Evolutionary conservation across 345 rosid species (phyloP).

Genomic region (Aquilaria sinensis): DNA sequence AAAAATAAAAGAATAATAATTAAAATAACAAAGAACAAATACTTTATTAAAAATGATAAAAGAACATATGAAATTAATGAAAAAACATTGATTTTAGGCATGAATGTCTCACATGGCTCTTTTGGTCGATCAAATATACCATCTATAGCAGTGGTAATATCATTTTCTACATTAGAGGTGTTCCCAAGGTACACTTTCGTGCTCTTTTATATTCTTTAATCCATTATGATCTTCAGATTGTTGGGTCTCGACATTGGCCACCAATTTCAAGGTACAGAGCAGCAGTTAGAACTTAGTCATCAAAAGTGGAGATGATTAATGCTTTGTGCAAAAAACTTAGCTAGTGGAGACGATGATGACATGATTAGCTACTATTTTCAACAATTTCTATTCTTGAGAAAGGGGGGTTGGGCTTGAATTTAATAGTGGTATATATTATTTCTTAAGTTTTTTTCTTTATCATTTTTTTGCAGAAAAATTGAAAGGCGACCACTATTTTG

Average conservation of each 20-base stretch:
- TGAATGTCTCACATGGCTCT: too few species aligned
- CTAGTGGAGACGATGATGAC: slow-evolving; percentile 62
- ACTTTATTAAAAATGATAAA: too few species aligned
- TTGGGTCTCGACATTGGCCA: slow-evolving; percentile 84
- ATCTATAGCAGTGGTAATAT: slow-evolving; percentile 71
- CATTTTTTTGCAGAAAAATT: slow-evolving; percentile 1
- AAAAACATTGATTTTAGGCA: too few species aligned
- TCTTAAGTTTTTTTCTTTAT: too few species aligned
- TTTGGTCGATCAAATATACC: slow-evolving; percentile 44
- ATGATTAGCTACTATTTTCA: slow-evolving; percentile 49
- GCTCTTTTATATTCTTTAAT: slow-evolving; percentile 4
- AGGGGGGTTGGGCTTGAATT: too few species aligned
- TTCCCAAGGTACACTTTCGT: neutral
- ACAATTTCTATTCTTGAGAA: too few species aligned
- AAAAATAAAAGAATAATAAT: too few species aligned
- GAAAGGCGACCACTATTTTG: neutral
- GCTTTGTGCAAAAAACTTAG: slow-evolving; percentile 61
- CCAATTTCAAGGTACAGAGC: slow-evolving; percentile 82
- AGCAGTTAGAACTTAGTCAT: slow-evolving; percentile 77
- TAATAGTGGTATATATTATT: too few species aligned
- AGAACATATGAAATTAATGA: too few species aligned
- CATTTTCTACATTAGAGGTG: neutral
- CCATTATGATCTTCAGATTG: slow-evolving; percentile 49
- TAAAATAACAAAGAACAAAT: too few species aligned
- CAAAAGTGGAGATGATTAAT: slow-evolving; percentile 82